Evolutionary conservation across 441 rosid species (phyloP), one percentile per base, ranked within the genome.

Genomic region (Adansonia gregorii): DNA sequence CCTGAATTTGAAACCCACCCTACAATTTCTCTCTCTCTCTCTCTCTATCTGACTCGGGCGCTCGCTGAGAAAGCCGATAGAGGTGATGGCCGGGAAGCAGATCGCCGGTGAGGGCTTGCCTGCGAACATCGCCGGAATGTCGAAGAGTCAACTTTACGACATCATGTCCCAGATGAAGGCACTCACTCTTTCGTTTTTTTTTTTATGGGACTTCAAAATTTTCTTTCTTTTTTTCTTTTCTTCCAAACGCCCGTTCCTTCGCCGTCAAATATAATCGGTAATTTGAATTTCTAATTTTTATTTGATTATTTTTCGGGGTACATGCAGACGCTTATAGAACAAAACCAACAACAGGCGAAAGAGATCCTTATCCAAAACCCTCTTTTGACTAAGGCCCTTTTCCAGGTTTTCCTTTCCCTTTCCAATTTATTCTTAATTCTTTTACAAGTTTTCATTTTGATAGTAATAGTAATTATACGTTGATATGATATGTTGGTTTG

Each of bases 141-240:
- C 98, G 0, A 95, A 94, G 88, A 94, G 83, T 80, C 95, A 94
- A 81, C 98, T 94, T 56, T 91, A 95, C 74, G 98, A 93, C 6
- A 95, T 95, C 54, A 88, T 95, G 98, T 89, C 89, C 45, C 95
- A 94, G 78, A 95, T 95, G 99, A 95, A 93, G 97, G 97, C 22
- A 41, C 8, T 73, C 65, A 51, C 52, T 49, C 58, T 67, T 56
- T 45, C 59, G 20, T 27, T 61, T 7, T 7, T 61, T 3, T 24
- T 6, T 6, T 73, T 45, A 35, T 35, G 3, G 39, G 41, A 35
- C 6, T 35, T 35, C 6, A 35, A 35, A 35, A 4, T 35, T 35
- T 35, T 35, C 41, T 35, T 35, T 35, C 4, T 1, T 41, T 3
- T 68, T 56, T 58, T 15, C 31, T 11, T 68, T 76, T 48, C 56